phyloP scores from a whole-genome alignment of 2,329 filamentous ascomycete genomes.

The Mollisia scopiformis region DNA sequence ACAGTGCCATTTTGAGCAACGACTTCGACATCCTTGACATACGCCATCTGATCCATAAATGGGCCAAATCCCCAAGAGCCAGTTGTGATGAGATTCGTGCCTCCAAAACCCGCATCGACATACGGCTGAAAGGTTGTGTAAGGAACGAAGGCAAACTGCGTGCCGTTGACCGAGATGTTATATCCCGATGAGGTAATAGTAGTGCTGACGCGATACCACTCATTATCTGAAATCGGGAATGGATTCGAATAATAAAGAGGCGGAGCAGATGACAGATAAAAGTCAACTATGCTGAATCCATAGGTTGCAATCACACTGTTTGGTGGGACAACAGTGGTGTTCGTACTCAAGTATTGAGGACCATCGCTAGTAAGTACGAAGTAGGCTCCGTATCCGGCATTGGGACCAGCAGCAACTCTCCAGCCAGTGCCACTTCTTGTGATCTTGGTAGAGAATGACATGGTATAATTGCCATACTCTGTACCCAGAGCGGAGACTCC shows the following conservation, averaged over 20 bases:
- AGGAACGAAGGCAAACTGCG: background rate
- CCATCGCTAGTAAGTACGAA: constrained; percentile 26
- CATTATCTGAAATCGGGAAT: constrained; percentile 36
- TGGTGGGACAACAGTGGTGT: constrained; percentile 22
- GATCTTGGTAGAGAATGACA: constrained; percentile 43
- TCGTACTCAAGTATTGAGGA: constrained; percentile 30
- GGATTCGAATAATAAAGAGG: constrained; percentile 32
- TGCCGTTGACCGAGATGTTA: constrained; percentile 37
- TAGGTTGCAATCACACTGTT: background rate
- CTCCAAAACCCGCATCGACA: background rate
- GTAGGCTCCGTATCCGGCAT: background rate
- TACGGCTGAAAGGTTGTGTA: background rate
- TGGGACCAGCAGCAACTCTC: constrained; percentile 32
- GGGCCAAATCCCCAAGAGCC: background rate
- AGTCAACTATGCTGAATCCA: background rate
- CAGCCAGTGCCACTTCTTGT: constrained; percentile 42
- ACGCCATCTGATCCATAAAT: background rate
- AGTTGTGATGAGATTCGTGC: background rate
- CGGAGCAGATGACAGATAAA: background rate
- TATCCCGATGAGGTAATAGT: constrained; percentile 36
- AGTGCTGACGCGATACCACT: constrained; percentile 44
- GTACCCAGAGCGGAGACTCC: constrained; percentile 31
- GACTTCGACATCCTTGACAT: background rate
- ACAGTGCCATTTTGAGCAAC: background rate
- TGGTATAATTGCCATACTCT: constrained; percentile 39